These are phyloP conservation scores for Starmerella bacillaris DNA, from an alignment of 805 yeast genomes.

Conservation along the genomic window DNA sequence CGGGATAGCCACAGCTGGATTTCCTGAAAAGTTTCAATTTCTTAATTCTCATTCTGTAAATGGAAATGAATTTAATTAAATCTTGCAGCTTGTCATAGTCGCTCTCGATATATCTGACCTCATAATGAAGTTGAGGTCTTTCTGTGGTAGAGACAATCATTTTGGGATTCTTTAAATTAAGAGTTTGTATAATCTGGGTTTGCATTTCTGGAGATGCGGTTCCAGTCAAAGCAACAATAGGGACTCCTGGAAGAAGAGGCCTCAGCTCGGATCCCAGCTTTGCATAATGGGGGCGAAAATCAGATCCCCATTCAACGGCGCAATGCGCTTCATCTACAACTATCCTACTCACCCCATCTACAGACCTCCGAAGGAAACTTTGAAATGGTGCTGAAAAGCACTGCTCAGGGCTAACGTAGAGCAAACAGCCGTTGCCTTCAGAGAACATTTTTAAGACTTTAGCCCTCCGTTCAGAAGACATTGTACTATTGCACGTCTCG, in stretches of 20 bases:
- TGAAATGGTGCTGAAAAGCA: constrained; percentile 40
- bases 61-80: constrained; percentile 13
- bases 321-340: constrained; percentile 98
- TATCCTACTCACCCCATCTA: constrained; percentile 44
- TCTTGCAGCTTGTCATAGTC: constrained; percentile 13
- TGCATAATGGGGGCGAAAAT: constrained; percentile 88
- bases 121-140: constrained; percentile 67
- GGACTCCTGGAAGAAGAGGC: constrained; percentile 52
- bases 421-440: constrained; percentile 37
- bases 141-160: constrained; percentile 73
- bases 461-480: constrained; percentile 40
- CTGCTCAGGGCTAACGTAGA: constrained; percentile 85
- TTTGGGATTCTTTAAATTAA: constrained; percentile 39
- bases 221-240: constrained; percentile 90
- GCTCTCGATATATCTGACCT: constrained; percentile 44
- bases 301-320: constrained; percentile 97
- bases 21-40: constrained; percentile 1
- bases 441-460: constrained; percentile 43
- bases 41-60: constrained; percentile 12
- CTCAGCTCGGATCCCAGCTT: constrained; percentile 51
- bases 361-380: constrained; percentile 38
- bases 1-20: constrained; percentile 9
- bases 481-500: constrained; percentile 68
- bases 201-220: constrained; percentile 49
- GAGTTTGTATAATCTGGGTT: constrained; percentile 45